Base-by-base conservation (phyloP, 2,329 filamentous ascomycete genomes). In the Cryphonectria radicalis region DNA sequence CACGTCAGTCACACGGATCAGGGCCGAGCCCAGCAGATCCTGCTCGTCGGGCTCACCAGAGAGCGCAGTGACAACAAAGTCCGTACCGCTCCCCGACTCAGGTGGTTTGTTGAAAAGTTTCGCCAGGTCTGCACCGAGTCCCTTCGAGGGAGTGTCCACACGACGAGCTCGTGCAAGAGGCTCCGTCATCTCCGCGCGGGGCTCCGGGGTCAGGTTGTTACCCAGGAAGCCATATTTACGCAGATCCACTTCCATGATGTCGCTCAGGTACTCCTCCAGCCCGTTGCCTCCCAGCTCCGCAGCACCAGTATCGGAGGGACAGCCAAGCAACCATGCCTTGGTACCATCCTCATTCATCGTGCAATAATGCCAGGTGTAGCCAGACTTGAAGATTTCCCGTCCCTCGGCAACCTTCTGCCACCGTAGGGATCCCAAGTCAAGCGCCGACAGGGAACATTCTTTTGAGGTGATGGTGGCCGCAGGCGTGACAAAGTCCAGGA, bases 321-420 rank as follows among this genome's bases (percentile, higher is more conserved):
- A 98, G 11, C 96, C 96, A n/a, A 99, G 87, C 35, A 99, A 85
- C 95, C 96, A 99, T 10, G 94, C 96, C 79, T 97, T 97, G 8
- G 96, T 98, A 7, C 95, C 95, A 76, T 97, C 93, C 73, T 96
- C 91, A 78, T 98, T 97, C 82, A 98, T 92, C 3, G 94, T 97
- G 80, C 96, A 98, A 79, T 99, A 99, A 80, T 98, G 95, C 96
- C 96, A 99, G 72, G 95, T 90, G 80, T 96, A 98, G n/a, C 92
- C 93, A 0, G 90, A 85, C 76, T 93, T 93, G 82, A 98, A 99
- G 46, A 99, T 91, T 78, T 99, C 96, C 66, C 93, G 92, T 4
- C 96, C 96, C 77, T 98, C 95, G 1, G 95, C 96, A 25, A 99
- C 86, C 79, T 95, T 97, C 80, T 97, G 94, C 96, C 96, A 99